Evolutionary conservation across 768 basidiomycete species (phyloP), one percentile per base, ranked within the genome.

Genomic region (Cubamyces lactineus): DNA sequence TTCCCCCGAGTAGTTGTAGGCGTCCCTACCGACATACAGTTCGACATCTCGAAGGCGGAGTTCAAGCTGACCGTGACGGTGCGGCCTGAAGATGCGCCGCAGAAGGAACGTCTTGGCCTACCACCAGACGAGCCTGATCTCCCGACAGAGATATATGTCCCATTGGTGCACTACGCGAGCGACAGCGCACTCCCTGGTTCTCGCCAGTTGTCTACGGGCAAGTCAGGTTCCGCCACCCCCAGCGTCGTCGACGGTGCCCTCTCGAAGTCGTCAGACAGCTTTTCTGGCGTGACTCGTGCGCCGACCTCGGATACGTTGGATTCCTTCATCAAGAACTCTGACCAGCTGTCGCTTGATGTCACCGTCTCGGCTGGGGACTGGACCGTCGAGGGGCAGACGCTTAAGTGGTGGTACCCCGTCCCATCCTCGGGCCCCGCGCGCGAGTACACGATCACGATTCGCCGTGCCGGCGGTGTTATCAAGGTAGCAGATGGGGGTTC

Each of bases 101-200:
- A 24, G 8, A 52, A 75, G 0, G 61, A 62, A 24, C 57, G 64
- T 5, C 51, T 68, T 45, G 68, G 60, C 26, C 51, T 62, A 5
- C 64, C 69, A 3, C 65, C 70, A 7, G 56, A 52, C 6, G 71
- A 73, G 2, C 77, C 78, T 17, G 72, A 71, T 28, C 75, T 84
- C 1, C 82, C 87, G n/a, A 98, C 94, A 19, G 97, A 97, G 79
- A 87, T 98, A 21, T 99, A 84, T 72, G 73, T 98, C 0, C 97
- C 97, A 5, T 79, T 94, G 51, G 87, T 96, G 19, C 97, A 99
- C 72, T 99, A 87, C 71, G 92, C 89, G 3, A 79, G 81, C 62
- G 75, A 78, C 21, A 70, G 75, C 30, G 66, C 71, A 21, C 66
- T 68, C 39, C 40, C 67, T 8, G 53, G 54, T 46, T 19, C 24